Base-by-base conservation (phyloP, 805 yeast species). In the Candida pseudofarinosa region DNA sequence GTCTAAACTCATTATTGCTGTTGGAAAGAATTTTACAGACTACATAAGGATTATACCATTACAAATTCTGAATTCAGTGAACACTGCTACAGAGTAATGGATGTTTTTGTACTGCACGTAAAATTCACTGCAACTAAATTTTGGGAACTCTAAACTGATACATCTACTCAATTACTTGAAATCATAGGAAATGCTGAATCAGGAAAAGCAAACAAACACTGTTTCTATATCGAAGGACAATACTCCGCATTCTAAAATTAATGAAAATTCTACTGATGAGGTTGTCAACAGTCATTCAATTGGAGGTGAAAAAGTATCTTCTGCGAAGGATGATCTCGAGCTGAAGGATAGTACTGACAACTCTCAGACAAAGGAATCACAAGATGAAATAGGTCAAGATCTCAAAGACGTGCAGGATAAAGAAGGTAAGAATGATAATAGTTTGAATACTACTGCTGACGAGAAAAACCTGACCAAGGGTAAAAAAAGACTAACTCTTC, bases 401-500 rank as follows among this genome's bases (percentile, higher is more conserved):
- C 28, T 7, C 10, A 10, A 23, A 6, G 10, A 23, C 6, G 10
- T 23, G 10, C 6, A 23, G 10, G 10, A 6, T 23, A 23, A 23
- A 23, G 10, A 6, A 23, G 28, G 10, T 23, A 23, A 10, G 10
- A 23, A 6, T 23, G 28, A 23, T 23, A 23, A 23, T 23, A 7
- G 10, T 23, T 23, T 10, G 10, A 23, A 23, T 23, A 10, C 28
- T 6, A 23, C 10, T 10, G 10, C 10, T 23, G 28, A 23, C 28
- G 28, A 23, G 10, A 32, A 32, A 7, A 32, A 14, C 15, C 14
- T 15, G 14, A 32, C 6, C 7, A 37, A 37, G 23, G 16, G 71
- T 23, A 73, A 71, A 50, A 84, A 83, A 58, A 71, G 90, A 48
- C 65, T 87, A 15, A 81, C 96, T 0, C 69, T 91, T 51, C 95